These are phyloP conservation scores for Aspergillus saccharolyticus DNA, from an alignment of 495 filamentous ascomycete genomes.

Conservation along the genomic window DNA sequence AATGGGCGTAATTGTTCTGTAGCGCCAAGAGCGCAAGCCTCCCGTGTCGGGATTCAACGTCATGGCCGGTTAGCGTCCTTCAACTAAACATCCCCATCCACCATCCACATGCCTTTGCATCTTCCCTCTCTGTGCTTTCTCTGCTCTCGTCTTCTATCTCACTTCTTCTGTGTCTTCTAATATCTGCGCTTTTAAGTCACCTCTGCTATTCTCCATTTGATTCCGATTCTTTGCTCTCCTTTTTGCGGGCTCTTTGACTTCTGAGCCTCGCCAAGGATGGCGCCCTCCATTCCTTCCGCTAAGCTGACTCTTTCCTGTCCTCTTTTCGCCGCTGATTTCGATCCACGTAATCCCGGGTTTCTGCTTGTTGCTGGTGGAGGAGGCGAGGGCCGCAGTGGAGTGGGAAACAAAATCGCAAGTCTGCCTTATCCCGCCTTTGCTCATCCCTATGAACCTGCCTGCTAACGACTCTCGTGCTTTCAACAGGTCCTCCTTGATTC, in stretches of 20 bases:
- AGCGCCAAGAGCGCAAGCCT: constrained; percentile 25
- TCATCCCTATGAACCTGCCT: not conserved
- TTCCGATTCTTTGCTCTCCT: constrained; percentile 5
- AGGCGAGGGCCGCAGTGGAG: constrained; percentile 77
- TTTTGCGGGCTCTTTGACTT: constrained; percentile 8
- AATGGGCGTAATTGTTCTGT: not conserved
- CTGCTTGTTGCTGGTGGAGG: constrained; percentile 89
- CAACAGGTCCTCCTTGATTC: constrained; percentile 65
- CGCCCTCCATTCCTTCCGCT: constrained; percentile 52
- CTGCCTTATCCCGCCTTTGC: constrained; percentile 1
- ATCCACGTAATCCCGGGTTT: constrained; percentile 66
- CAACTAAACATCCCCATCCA: too few relatives aligned
- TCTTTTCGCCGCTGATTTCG: constrained; percentile 86
- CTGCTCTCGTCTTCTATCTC: constrained; percentile 18
- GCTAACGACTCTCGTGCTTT: not conserved
- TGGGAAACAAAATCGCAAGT: constrained; percentile 84
- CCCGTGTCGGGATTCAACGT: constrained; percentile 25
- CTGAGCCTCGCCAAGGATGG: constrained; percentile 27
- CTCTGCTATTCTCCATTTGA: too few relatives aligned
- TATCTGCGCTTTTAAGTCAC: too few relatives aligned
- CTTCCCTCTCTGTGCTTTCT: constrained; percentile 15
- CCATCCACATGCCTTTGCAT: not conserved
- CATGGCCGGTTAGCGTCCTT: constrained; percentile 13
- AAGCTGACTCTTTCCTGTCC: constrained; percentile 77
- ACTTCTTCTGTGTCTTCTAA: too few relatives aligned